Percentiles rank a stretch among this genome's conserved stretches.
Evolutionary conservation across 1,284 basidiomycete genomes (phyloP).

Genomic region (Takashimella tepidaria): DNA sequence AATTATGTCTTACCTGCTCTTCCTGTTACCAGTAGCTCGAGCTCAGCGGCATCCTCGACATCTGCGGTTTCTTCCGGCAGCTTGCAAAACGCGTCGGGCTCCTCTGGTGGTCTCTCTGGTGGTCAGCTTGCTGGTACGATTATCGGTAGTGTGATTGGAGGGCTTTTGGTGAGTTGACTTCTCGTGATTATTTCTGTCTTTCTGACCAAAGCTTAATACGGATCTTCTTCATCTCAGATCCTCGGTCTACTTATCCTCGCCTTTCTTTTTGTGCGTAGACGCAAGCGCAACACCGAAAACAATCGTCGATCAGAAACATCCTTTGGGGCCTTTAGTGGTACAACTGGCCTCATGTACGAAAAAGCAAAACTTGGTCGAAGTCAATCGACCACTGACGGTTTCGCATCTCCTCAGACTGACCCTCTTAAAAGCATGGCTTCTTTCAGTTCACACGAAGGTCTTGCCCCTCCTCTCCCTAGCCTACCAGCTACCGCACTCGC

Average conservation of each 20-base stretch:
- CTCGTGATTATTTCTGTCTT: neutral
- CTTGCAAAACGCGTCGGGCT: neutral
- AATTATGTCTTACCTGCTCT: conserved; percentile 24
- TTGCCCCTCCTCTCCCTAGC: neutral
- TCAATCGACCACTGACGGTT: conserved; percentile 7
- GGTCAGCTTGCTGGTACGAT: conserved; percentile 42
- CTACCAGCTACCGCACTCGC: neutral
- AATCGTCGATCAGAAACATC: conserved; percentile 3
- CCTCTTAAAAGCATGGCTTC: neutral
- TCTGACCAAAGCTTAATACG: neutral
- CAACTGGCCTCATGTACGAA: neutral
- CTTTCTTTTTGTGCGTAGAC: conserved; percentile 25
- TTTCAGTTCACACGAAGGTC: neutral
- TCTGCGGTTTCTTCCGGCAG: conserved; percentile 2
- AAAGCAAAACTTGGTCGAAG: conserved; percentile 4
- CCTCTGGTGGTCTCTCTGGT: conserved; percentile 19
- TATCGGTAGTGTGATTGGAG: conserved; percentile 39
- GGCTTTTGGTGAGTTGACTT: conserved; percentile 22
- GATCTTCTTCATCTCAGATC: conserved; percentile 14
- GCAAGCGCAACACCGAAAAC: conserved; percentile 7
- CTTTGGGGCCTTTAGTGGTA: neutral
- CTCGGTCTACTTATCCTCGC: conserved; percentile 29
- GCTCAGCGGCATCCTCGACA: conserved; percentile 12
- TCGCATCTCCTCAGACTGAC: neutral
- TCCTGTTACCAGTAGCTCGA: conserved; percentile 13